Base-by-base conservation (phyloP, 202 grass and related monocot genomes). In the Brachypodium distachyon region DNA sequence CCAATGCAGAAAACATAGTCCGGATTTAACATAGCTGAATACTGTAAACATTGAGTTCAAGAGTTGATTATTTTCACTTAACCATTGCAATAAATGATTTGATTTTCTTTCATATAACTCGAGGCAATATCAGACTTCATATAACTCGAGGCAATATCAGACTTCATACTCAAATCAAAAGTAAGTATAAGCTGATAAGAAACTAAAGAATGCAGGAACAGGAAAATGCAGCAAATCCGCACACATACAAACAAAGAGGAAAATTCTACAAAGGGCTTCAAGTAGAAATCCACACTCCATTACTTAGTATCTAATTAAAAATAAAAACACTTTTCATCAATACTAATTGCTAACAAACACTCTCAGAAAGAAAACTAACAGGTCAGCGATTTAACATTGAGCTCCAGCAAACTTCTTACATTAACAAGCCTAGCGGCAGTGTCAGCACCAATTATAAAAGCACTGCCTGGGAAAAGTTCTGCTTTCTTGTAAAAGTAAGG, bases 401-500 rank as follows among this genome's bases (percentile, higher is more conserved):
- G 31, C 28, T 41, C 28, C 47, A 84, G 26, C 28, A 18, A 74
- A 41, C 39, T 77, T 78, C 89, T 92, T 90, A 94, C 95, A 77
- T 98, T 90, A 73, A 98, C 82, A 90, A 98, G 95, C 64, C 95
- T 94, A 52, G 81, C 87, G 61, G 87, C 87, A 70, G 95, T 98
- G 68, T 98, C 95, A 33, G 59, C 91, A 73, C 91, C 95, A 78
- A 98, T 90, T 78, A 98, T 90, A 85, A 98, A 98, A 72, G 89
- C 77, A 48, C 91, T 92, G 48, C 95, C 91, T 65, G 95, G 91
- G 38, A 98, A 87, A 71, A 95, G 54, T 85, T 92, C 84, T 1
- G 91, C 95, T 90, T 98, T 98, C 84, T 95, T 98, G 74, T 98
- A 98, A 62, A 98, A 98, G 74, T 88, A 95, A 2, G 91, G 95